Base-by-base conservation (phyloP, 805 yeast genomes). In the Wickerhamiella bombiphila region DNA sequence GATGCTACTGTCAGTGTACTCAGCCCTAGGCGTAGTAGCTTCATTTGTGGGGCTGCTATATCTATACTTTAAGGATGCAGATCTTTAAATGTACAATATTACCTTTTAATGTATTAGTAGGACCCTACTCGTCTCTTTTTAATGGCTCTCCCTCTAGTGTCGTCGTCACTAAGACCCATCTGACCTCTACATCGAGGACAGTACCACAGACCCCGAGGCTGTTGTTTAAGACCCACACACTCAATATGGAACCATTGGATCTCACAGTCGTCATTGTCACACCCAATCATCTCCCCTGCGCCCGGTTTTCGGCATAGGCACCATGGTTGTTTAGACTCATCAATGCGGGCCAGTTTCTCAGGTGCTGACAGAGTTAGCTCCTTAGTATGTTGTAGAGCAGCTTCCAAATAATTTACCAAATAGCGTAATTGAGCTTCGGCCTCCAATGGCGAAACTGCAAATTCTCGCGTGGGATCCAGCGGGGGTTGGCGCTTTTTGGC, bases 241-340 rank as follows among this genome's bases (percentile, higher is more conserved):
- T 82, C 83, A 46, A 81, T 63, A 62, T 86, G 97, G 60, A 80
- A 86, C 97, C 97, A 86, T 58, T 86, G 95, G 39, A 78, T 66
- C 51, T 70, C 63, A 58, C 96, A 86, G 26, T 70, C 66, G 2
- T 66, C 66, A 48, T 81, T 73, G 54, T 86, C 96, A 57, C 97
- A 88, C 0, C 88, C 94, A 44, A 88, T 69, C 97, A 88, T 88
- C 37, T 70, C 72, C 1, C 96, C 96, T 39, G 51, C 58, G 5
- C 72, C 64, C 1, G 58, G 60, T 3, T 59, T 56, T 4, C 61
- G 53, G 42, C 80, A 73, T 11, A 60, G 36, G 44, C 79, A 73
- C 46, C 69, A 73, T 3, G 38, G 20, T n/a, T n/a, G n/a, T n/a
- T n/a, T n/a, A 14, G 35, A 39, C 16, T 30, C 45, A n/a, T 37